A percentile compares a stretch with the other conserved stretches of the same genome.
phyloP scores from a whole-genome alignment of 192 early-diverging fungal species.

The Funneliformis mosseae region DNA sequence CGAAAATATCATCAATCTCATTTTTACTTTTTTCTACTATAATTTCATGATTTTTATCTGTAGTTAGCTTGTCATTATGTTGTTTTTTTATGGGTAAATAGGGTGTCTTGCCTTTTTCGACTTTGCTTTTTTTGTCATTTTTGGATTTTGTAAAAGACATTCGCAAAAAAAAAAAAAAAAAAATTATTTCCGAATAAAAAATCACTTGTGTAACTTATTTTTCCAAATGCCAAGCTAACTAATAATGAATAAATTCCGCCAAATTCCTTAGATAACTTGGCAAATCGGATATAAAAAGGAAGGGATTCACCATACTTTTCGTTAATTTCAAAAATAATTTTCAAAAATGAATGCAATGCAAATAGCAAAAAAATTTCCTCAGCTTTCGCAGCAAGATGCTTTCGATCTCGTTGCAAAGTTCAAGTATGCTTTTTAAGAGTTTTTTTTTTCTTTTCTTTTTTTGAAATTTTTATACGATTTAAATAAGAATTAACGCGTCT shows the following conservation, averaged over 20 bases:
- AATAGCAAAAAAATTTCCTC: conserved; percentile 31
- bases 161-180: background rate
- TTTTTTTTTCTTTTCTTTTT: too few relatives aligned
- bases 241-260: background rate
- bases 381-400: conserved; percentile 26
- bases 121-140: background rate
- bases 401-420: conserved; percentile 30
- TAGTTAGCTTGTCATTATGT: background rate
- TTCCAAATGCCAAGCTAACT: background rate
- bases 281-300: background rate
- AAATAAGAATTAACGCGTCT: conserved; percentile 31
- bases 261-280: background rate
- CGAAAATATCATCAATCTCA: background rate
- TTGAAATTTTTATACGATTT: background rate
- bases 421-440: conserved; percentile 27
- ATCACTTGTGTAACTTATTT: background rate
- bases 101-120: background rate
- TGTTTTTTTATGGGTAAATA: background rate
- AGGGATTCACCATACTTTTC: background rate
- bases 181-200: background rate
- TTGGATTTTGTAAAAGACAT: background rate
- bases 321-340: background rate
- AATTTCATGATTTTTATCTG: background rate
- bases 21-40: background rate
- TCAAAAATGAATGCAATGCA: conserved; percentile 30